These are phyloP conservation scores for Penicillium coprophilum DNA, from an alignment of 495 filamentous ascomycete genomes.

Conservation along the genomic window DNA sequence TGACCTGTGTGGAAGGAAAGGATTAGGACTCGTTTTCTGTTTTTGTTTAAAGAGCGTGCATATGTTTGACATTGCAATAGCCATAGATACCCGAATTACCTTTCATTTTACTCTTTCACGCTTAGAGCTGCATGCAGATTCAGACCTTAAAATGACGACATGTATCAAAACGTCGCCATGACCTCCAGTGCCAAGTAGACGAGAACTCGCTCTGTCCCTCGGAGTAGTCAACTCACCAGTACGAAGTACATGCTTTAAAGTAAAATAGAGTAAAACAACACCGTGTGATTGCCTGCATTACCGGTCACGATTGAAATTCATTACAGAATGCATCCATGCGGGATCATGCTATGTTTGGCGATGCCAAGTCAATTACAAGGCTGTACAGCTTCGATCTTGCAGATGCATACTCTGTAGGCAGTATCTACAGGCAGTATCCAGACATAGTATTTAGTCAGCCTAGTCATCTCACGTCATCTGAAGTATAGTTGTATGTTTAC, in stretches of 20 bases:
- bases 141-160: neutral
- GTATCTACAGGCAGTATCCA: neutral
- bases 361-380: neutral
- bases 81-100: conserved; percentile 6
- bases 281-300: neutral
- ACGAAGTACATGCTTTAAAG: conserved; percentile 4
- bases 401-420: neutral
- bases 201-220: neutral
- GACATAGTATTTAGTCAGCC: neutral
- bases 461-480: neutral
- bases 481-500: neutral
- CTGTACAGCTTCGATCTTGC: neutral
- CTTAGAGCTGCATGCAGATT: neutral
- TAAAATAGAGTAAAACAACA: conserved; percentile 3
- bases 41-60: conserved; percentile 3
- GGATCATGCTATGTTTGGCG: neutral
- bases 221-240: neutral
- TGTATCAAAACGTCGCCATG: neutral
- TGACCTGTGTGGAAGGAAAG: neutral
- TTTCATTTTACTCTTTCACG: neutral
- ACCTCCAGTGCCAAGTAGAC: neutral
- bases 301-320: neutral
- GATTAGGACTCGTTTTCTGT: neutral
- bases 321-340: neutral
- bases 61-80: conserved; percentile 4